Base-by-base conservation (phyloP, 2,329 filamentous ascomycete genomes). In the Drechslerella dactyloides region DNA sequence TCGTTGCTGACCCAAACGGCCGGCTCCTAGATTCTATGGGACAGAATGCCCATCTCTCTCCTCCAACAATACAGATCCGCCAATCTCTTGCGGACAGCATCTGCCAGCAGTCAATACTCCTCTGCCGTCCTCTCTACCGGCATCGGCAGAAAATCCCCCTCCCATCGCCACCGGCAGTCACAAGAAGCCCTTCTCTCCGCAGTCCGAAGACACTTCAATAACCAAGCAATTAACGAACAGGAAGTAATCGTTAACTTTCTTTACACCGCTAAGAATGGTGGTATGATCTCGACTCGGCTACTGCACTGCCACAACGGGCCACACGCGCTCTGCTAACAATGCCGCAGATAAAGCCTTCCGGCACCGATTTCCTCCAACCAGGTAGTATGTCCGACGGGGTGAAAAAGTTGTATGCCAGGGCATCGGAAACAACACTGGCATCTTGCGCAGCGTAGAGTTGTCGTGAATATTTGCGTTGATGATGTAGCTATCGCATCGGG, bases 181-280 rank as follows among this genome's bases (percentile, higher is more conserved):
- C 64, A 74, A 19, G 76, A 77, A 15, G 66, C 73, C 74, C 82
- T 96, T 61, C 89, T 89, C 7, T 83, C 87, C 74, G 84, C 86
- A 1, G 89, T 93, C 54, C 84, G 90, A 74, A 93, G 91, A 79
- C 90, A 94, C 80, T 94, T 94, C 81, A 94, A 94, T 78, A 87
- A 86, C 35, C 83, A 90, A 74, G 89, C 89, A 15, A 86, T 93
- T 44, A 88, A 87, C 74, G 91, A 96, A 81, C 91, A 88, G 78
- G 90, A 94, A 76, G 88, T 92, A 74, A 89, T 94, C 65, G 89
- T 93, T 64, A 89, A 90, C 74, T 86, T 91, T 78, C 82, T 92
- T 73, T 90, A 91, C 82, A 89, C 87, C 77, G 84, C 90, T 30
- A 83, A 84, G 77, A 84, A 84, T 74, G 83, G 86, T 73, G 84